These are phyloP conservation scores for Bisporella sp. DNA, from an alignment of 2,329 filamentous ascomycete genomes.

Conservation along the genomic window DNA sequence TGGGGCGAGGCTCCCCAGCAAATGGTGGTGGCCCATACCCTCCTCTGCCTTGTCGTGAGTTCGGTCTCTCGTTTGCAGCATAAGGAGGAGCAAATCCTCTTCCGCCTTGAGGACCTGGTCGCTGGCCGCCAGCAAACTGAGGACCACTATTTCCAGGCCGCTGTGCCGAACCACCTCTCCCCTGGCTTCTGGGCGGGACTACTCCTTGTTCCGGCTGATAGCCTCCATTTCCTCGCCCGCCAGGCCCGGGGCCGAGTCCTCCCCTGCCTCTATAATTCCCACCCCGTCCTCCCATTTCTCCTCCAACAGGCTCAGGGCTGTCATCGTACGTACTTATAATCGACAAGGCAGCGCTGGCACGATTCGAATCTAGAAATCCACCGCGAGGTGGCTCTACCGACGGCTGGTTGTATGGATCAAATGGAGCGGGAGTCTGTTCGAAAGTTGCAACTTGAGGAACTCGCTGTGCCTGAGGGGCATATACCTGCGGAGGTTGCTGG, in stretches of 20 bases:
- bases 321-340: not conserved
- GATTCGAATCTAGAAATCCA: not conserved
- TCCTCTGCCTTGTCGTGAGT: not conserved
- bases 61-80: not conserved
- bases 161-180: not conserved
- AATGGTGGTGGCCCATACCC: not conserved
- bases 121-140: not conserved
- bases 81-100: not conserved
- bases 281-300: not conserved
- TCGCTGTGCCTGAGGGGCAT: not conserved
- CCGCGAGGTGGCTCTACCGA: not conserved
- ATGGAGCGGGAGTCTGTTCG: not conserved
- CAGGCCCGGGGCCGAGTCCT: not conserved
- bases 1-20: not conserved
- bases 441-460: not conserved
- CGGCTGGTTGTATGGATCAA: not conserved
- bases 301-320: not conserved
- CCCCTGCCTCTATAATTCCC: not conserved
- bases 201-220: not conserved
- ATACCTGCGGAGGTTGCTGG: not conserved
- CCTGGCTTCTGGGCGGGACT: not conserved
- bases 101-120: not conserved
- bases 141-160: not conserved
- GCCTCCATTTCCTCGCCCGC: not conserved
- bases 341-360: not conserved